phyloP scores from a whole-genome alignment of 352 stramenopile genomes.

The Peronosclerospora sorghi region DNA sequence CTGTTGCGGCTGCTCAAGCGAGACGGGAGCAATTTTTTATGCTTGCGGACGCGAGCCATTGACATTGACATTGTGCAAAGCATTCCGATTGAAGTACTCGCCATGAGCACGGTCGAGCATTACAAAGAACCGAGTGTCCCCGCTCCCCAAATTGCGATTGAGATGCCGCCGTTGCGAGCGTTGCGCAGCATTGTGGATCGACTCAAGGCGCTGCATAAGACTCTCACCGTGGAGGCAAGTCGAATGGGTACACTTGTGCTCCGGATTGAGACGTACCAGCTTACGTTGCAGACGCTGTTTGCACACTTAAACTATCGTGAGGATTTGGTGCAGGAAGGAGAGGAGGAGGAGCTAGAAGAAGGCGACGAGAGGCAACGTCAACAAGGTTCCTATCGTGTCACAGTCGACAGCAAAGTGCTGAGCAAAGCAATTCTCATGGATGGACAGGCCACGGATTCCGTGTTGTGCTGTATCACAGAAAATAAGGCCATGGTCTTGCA shows the following conservation, averaged over 20 bases:
- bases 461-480: slow-evolving; percentile 79
- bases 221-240: slow-evolving; percentile 66
- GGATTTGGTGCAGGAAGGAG: slow-evolving; percentile 49
- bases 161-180: slow-evolving; percentile 60
- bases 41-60: slow-evolving; percentile 54
- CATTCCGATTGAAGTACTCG: slow-evolving; percentile 69
- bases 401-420: slow-evolving; percentile 67
- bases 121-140: slow-evolving; percentile 70
- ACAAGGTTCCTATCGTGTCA: slow-evolving; percentile 40
- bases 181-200: slow-evolving; percentile 63
- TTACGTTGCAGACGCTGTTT: slow-evolving; percentile 72
- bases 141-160: slow-evolving; percentile 63
- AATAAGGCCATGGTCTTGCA: slow-evolving; percentile 70
- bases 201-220: slow-evolving; percentile 64
- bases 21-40: slow-evolving; percentile 62
- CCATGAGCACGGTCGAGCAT: slow-evolving; percentile 62
- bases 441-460: slow-evolving; percentile 48
- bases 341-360: slow-evolving; percentile 15
- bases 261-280: slow-evolving; percentile 53
- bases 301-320: slow-evolving; percentile 60
- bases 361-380: slow-evolving; percentile 16
- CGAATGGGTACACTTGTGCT: slow-evolving; percentile 53
- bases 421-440: slow-evolving; percentile 70
- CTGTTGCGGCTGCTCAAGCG: slow-evolving; percentile 79
- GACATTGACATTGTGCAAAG: slow-evolving; percentile 83